Evolutionary conservation across 2,329 filamentous ascomycete species (phyloP).

Genomic region (Pseudogymnoascus sp.): DNA sequence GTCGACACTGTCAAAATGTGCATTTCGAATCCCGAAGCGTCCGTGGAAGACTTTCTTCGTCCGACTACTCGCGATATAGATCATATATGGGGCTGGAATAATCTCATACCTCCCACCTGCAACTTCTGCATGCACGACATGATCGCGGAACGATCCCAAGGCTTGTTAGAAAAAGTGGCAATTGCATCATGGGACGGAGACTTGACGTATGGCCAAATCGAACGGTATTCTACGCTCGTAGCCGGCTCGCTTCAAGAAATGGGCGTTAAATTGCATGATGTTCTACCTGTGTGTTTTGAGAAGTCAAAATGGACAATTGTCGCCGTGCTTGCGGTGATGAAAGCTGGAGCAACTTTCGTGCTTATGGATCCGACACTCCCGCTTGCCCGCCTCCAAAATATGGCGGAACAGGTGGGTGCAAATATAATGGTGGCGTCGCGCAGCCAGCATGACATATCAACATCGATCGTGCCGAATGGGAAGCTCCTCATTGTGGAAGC

Average conservation of each 20-base stretch:
- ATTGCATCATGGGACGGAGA: slow-evolving; percentile 30
- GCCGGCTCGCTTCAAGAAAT: slow-evolving; percentile 18
- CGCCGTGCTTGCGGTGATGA: slow-evolving; percentile 26
- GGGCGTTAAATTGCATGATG: slow-evolving; percentile 19
- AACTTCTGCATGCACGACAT: slow-evolving; percentile 44
- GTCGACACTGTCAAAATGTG: slow-evolving; percentile 36
- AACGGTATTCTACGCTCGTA: slow-evolving; percentile 22
- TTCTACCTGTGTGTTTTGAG: slow-evolving; percentile 21
- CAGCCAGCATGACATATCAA: slow-evolving; percentile 18
- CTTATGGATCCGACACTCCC: slow-evolving; percentile 26
- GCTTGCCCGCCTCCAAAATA: slow-evolving; percentile 24
- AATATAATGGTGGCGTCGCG: slow-evolving; percentile 19
- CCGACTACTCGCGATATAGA: slow-evolving; percentile 36
- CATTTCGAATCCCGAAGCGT: slow-evolving; percentile 26
- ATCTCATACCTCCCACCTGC: slow-evolving; percentile 37
- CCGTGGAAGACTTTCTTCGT: slow-evolving; percentile 31
- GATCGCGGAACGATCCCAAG: slow-evolving; percentile 34
- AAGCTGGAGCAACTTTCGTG: slow-evolving; percentile 28
- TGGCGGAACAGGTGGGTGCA: slow-evolving; percentile 24
- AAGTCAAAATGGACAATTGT: slow-evolving; percentile 17
- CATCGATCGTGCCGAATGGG: slow-evolving; percentile 7
- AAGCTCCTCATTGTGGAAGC: slow-evolving; percentile 12
- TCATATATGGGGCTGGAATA: slow-evolving; percentile 44
- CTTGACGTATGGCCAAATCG: slow-evolving; percentile 24
- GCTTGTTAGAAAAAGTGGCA: slow-evolving; percentile 32